A percentile compares a stretch with the other conserved stretches of the same genome.
These are phyloP conservation scores for Trichoderma sp. DNA, from an alignment of 2,329 filamentous ascomycete species.

Conservation along the genomic window DNA sequence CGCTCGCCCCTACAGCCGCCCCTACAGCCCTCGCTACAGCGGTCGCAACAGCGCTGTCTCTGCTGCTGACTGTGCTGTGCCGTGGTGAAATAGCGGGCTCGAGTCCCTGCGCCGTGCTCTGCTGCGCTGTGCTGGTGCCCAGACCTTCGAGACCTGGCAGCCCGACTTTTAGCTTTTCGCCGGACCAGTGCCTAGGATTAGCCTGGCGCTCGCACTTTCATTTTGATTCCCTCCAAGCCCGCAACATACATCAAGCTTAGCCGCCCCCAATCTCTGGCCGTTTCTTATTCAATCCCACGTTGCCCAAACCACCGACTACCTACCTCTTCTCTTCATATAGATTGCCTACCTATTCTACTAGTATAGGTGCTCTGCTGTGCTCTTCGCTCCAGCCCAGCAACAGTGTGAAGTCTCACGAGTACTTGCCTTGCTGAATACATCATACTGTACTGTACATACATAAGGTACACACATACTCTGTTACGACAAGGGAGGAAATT, in stretches of 20 bases:
- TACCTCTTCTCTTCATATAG: background rate
- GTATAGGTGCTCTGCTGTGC: too few species aligned
- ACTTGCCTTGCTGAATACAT: background rate
- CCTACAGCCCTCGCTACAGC: background rate
- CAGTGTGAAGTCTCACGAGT: background rate
- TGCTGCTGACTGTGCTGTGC: background rate
- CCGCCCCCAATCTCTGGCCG: background rate
- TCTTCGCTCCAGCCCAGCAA: background rate
- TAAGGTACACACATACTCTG: too few species aligned
- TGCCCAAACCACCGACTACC: background rate
- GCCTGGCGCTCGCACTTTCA: background rate
- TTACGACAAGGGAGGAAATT: background rate
- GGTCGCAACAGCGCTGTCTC: background rate
- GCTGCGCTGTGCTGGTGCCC: background rate
- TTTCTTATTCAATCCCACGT: background rate
- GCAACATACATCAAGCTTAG: conserved; percentile 1
- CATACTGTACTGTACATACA: too few species aligned
- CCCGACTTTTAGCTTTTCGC: background rate
- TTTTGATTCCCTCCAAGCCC: background rate
- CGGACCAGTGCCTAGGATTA: background rate
- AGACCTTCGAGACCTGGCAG: too few species aligned
- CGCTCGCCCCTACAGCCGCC: background rate
- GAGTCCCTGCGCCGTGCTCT: too few species aligned
- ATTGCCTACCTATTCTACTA: too few species aligned
- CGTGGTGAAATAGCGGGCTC: too few species aligned